These are phyloP conservation scores for Paraphoma sp. DNA, from an alignment of 2,329 filamentous ascomycete species.

Conservation along the genomic window DNA sequence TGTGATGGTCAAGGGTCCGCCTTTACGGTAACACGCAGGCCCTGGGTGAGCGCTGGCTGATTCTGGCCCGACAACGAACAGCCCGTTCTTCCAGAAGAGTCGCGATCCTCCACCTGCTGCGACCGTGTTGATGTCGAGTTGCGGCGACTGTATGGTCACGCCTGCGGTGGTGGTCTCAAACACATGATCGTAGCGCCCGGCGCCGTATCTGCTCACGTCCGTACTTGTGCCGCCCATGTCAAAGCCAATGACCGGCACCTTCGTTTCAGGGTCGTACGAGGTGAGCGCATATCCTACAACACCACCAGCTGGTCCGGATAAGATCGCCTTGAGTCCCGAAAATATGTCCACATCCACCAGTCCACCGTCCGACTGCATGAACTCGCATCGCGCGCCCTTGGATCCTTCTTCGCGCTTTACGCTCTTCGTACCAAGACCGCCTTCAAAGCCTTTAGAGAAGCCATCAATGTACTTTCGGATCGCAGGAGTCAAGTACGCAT, in stretches of 20 bases:
- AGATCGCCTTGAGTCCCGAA: conserved; percentile 81
- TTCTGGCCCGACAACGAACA: conserved; percentile 90
- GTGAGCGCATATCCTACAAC: conserved; percentile 93
- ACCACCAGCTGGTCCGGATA: conserved; percentile 90
- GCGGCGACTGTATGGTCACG: conserved; percentile 91
- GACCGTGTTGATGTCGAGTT: conserved; percentile 94
- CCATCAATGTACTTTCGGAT: conserved; percentile 80
- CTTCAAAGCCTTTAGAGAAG: conserved; percentile 81
- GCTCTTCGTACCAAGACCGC: conserved; percentile 77
- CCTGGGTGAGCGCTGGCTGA: conserved; percentile 89
- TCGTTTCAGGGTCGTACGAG: conserved; percentile 83
- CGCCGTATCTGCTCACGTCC: conserved; percentile 86
- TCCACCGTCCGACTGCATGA: conserved; percentile 89
- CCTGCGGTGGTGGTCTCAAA: conserved; percentile 94
- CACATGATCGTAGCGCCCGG: conserved; percentile 87
- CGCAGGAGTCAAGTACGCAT: conserved; percentile 80
- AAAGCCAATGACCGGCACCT: conserved; percentile 88
- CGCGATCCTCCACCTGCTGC: conserved; percentile 86
- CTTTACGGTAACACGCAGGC: conserved; percentile 89
- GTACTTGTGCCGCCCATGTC: conserved; percentile 96
- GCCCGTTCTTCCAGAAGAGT: conserved; percentile 85
- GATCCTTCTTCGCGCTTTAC: conserved; percentile 70
- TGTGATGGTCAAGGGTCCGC: conserved; percentile 88
- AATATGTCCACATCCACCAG: conserved; percentile 78
- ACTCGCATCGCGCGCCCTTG: conserved; percentile 83